Evolutionary conservation across 2,329 filamentous ascomycete genomes (phyloP).

Genomic region (Escovopsis sp.): DNA sequence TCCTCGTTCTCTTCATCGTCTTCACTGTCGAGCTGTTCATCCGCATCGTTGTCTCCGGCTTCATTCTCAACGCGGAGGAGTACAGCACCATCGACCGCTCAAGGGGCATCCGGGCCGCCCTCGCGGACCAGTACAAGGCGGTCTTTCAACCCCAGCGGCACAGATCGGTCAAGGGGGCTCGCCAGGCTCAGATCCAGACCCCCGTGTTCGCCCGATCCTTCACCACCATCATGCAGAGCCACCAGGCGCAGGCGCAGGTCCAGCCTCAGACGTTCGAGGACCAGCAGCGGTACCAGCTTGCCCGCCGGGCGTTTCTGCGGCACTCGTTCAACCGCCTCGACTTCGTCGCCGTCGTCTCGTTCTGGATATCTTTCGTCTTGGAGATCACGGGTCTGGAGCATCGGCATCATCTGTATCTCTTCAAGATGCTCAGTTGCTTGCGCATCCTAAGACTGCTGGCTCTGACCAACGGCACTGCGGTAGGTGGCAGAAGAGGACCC

Average conservation of each 20-base stretch:
- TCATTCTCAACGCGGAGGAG: conserved; percentile 77
- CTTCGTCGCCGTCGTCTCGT: conserved; percentile 86
- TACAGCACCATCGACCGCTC: conserved; percentile 82
- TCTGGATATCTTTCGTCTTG: conserved; percentile 79
- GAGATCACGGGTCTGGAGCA: conserved; percentile 55
- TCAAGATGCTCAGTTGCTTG: conserved; percentile 91
- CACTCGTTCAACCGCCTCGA: conserved; percentile 95
- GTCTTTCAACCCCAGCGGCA: conserved; percentile 73
- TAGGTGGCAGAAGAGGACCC: conserved; percentile 25
- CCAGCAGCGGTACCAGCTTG: conserved; percentile 71
- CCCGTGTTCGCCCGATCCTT: conserved; percentile 62
- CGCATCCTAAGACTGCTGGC: conserved; percentile 83
- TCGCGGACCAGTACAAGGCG: conserved; percentile 60
- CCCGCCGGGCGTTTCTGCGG: conserved; percentile 78
- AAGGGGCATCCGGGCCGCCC: conserved; percentile 55
- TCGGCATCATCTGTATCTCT: conserved; percentile 63
- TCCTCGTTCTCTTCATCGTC: conserved; percentile 70
- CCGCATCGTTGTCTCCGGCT: conserved; percentile 82
- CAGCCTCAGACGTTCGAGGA: conserved; percentile 37
- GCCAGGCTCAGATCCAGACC: conserved; percentile 31
- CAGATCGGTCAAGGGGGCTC: conserved; percentile 43
- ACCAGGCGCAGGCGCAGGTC: conserved; percentile 22
- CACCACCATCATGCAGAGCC: conserved; percentile 59
- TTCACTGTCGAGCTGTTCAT: conserved; percentile 78
- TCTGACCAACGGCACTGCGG: conserved; percentile 83